These are phyloP conservation scores for Bifiguratus adelaidae DNA, from an alignment of 192 early-diverging fungal genomes.

Conservation along the genomic window DNA sequence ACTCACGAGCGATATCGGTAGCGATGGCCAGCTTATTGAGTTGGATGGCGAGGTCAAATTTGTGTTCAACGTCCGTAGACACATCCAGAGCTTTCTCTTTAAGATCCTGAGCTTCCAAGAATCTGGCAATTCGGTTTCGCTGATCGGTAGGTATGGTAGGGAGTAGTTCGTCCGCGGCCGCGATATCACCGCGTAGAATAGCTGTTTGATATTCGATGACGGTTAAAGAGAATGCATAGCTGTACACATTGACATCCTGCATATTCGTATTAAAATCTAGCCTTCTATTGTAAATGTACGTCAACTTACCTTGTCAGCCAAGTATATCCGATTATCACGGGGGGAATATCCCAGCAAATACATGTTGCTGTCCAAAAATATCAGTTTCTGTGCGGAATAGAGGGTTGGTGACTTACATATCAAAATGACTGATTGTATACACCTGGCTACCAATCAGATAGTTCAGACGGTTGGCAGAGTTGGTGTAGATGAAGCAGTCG, in stretches of 20 bases:
- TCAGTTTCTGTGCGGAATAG: background rate
- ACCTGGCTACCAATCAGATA: conserved; percentile 93
- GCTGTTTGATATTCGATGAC: conserved; percentile 99
- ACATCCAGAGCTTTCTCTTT: conserved; percentile 90
- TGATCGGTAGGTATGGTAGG: conserved; percentile 84
- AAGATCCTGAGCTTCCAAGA: conserved; percentile 88
- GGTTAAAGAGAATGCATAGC: conserved; percentile 83
- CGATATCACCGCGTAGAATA: conserved; percentile 87
- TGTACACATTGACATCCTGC: conserved; percentile 80
- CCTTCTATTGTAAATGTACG: background rate
- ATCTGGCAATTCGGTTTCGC: conserved; percentile 83
- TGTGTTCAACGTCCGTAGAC: conserved; percentile 92
- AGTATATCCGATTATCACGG: conserved; percentile 86
- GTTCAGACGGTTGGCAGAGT: conserved; percentile 79
- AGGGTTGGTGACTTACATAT: conserved; percentile 40
- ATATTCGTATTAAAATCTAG: background rate
- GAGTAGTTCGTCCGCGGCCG: conserved; percentile 65
- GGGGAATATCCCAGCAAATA: conserved; percentile 93
- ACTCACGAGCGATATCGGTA: conserved; percentile 72
- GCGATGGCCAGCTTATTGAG: conserved; percentile 78
- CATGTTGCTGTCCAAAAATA: conserved; percentile 40
- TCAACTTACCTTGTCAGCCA: conserved; percentile 68
- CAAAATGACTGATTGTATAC: conserved; percentile 95
- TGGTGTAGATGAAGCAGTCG: conserved; percentile 99
- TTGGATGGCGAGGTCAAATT: conserved; percentile 90